Conservation (phyloP, 116 monocot genomes). For the Cymodocea nodosa region DNA sequence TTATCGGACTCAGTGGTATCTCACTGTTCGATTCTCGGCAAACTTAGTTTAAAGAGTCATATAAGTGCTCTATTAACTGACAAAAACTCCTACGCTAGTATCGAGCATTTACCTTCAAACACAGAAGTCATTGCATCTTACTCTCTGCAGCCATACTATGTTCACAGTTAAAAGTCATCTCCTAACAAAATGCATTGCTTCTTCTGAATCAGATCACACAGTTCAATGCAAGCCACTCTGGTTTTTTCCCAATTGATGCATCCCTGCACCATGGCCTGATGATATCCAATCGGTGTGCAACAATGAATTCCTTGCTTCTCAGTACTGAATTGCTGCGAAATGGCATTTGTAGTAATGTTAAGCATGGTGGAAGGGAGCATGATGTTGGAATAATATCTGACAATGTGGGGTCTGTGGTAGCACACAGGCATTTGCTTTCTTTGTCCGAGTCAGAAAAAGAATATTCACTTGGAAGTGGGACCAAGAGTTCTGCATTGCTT, state of each 20-base stretch:
- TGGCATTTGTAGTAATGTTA: background rate
- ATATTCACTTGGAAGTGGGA: background rate
- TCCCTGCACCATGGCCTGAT: background rate
- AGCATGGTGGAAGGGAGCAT: background rate
- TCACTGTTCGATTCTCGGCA: too few relatives aligned
- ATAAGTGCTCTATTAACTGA: too few relatives aligned
- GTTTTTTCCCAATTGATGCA: background rate
- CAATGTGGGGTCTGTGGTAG: background rate
- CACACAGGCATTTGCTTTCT: background rate
- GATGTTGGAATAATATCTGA: background rate
- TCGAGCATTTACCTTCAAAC: too few relatives aligned
- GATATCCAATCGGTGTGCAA: background rate
- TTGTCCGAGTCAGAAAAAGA: background rate
- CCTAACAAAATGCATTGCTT: background rate
- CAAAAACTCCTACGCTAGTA: too few relatives aligned
- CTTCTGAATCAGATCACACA: background rate
- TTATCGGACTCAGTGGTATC: too few relatives aligned
- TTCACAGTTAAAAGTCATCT: background rate
- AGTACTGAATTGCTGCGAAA: background rate
- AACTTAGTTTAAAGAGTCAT: too few relatives aligned
- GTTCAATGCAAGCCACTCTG: background rate
- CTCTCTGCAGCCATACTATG: too few relatives aligned
- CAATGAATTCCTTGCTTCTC: background rate
- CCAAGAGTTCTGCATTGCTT: background rate
- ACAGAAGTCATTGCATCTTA: too few relatives aligned